phyloP scores from a whole-genome alignment of 2,329 filamentous ascomycete genomes.

The Neurospora sp. region DNA sequence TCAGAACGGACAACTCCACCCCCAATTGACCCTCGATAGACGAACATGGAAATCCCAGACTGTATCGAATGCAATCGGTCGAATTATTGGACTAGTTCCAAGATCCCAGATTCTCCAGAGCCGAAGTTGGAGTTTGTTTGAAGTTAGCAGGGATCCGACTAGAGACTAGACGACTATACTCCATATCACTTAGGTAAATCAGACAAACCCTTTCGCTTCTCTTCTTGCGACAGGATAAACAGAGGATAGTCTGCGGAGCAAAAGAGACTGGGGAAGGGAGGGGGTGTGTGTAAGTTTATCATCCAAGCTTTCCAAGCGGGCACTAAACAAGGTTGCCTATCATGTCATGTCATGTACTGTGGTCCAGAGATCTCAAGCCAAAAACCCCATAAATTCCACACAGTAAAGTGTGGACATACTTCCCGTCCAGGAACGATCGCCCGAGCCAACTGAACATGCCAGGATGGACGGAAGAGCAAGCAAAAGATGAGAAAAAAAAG shows the following conservation, averaged over 20 bases:
- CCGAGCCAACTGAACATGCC: neutral
- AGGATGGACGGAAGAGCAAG: neutral
- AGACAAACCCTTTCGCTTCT: neutral
- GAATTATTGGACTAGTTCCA: neutral
- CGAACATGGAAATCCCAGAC: neutral
- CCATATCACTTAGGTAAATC: neutral
- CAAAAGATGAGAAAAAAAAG: neutral
- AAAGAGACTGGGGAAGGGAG: neutral
- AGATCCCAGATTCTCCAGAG: neutral
- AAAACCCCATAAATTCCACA: neutral
- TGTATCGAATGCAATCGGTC: neutral
- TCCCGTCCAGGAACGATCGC: neutral
- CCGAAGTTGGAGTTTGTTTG: neutral
- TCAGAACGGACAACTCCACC: neutral
- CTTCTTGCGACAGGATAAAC: neutral
- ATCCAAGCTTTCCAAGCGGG: neutral
- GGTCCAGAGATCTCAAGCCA: neutral
- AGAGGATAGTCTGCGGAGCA: neutral
- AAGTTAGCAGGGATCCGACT: neutral
- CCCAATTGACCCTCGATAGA: neutral
- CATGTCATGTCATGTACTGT: neutral
- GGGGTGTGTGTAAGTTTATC: neutral
- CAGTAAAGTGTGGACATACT: neutral
- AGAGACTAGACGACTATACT: neutral
- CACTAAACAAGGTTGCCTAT: neutral